Percentiles rank a stretch among this genome's conserved stretches.
phyloP scores from a whole-genome alignment of 345 rosid genomes.

The Atalantia buxifolia region DNA sequence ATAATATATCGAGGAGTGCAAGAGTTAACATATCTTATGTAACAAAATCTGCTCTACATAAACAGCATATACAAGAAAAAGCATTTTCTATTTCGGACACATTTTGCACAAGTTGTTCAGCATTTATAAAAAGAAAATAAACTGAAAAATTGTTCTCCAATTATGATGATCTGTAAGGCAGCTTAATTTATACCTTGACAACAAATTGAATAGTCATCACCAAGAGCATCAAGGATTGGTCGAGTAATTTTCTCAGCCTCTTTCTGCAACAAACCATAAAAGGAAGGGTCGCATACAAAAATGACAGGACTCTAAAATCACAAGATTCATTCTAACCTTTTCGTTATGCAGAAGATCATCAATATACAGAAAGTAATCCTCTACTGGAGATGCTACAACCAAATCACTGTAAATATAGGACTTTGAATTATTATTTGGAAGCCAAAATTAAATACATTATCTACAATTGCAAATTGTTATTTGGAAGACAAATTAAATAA shows the following conservation, averaged over 20 bases:
- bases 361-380: conserved; percentile 79
- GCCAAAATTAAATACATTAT: conserved; percentile 5
- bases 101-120: not conserved
- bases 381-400: conserved; percentile 93
- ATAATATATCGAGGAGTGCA: not conserved
- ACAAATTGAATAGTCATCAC: conserved; percentile 66
- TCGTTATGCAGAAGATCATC: conserved; percentile 62
- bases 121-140: not conserved
- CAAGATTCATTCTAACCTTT: conserved; percentile 46
- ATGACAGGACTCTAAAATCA: not conserved
- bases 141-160: no score
- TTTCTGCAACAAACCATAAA: conserved; percentile 36
- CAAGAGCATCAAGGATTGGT: conserved; percentile 74
- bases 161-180: not conserved
- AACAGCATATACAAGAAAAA: not conserved
- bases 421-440: conserved; percentile 15
- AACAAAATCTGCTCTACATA: not conserved
- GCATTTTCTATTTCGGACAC: not conserved
- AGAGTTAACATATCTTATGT: not conserved
- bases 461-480: conserved; percentile 15
- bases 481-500: conserved; percentile 11
- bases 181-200: conserved; percentile 57
- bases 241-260: conserved; percentile 56
- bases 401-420: conserved; percentile 64
- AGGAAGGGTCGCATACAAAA: not conserved